Evolutionary conservation across 441 rosid species (phyloP).

Genomic region (Aleurites moluccanus): DNA sequence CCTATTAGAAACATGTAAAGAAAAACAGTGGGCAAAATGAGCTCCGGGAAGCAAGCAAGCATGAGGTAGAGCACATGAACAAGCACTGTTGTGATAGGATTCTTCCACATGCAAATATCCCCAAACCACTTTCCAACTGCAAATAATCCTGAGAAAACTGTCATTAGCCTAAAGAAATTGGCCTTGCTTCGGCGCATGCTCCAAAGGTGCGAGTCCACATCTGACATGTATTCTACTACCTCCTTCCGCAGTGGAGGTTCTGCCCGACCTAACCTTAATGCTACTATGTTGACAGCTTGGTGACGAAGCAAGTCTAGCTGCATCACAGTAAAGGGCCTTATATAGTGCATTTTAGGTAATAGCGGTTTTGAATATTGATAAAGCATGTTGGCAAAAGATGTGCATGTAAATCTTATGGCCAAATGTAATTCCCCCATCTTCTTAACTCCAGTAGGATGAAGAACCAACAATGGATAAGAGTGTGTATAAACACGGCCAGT

Average conservation of each 20-base stretch:
- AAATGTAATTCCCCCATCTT: conserved; percentile 94
- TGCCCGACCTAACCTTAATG: conserved; percentile 78
- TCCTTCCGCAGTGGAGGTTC: conserved; percentile 90
- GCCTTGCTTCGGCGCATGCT: conserved; percentile 95
- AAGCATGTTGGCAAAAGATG: conserved; percentile 79
- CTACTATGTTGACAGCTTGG: conserved; percentile 84
- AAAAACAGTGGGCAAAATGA: conserved; percentile 80
- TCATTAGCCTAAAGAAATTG: conserved; percentile 80
- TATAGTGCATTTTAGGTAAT: conserved; percentile 90
- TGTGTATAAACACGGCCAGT: conserved; percentile 87
- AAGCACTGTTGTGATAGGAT: conserved; percentile 78
- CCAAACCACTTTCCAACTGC: conserved; percentile 79
- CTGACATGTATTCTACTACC: conserved; percentile 92
- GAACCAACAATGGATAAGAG: conserved; percentile 80
- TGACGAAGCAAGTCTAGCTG: conserved; percentile 88
- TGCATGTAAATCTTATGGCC: conserved; percentile 82
- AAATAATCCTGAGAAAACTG: conserved; percentile 73
- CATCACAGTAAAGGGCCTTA: conserved; percentile 76
- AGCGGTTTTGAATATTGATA: conserved; percentile 73
- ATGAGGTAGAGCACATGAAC: conserved; percentile 83
- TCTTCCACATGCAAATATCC: conserved; percentile 80
- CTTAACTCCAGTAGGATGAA: conserved; percentile 83
- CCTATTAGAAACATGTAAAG: conserved; percentile 95
- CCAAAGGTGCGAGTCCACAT: conserved; percentile 88
- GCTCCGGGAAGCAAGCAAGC: conserved; percentile 89